A percentile compares a stretch with the other conserved stretches of the same genome.
Conservation (phyloP, 78 protist genomes). For the Protostelium mycophagum region DNA sequence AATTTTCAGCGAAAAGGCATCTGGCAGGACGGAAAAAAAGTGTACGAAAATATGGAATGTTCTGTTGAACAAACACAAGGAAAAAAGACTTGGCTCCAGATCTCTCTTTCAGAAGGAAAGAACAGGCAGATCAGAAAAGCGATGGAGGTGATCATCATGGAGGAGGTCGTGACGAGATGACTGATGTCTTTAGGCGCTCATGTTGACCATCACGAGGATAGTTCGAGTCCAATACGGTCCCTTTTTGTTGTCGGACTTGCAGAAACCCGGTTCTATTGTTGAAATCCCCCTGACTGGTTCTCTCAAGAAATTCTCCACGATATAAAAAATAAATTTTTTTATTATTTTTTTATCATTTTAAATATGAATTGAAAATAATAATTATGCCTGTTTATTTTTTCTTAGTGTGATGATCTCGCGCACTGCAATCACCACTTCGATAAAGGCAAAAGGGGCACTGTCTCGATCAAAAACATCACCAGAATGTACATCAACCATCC, state of each 20-base stretch:
- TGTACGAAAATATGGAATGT: neutral
- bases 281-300: neutral
- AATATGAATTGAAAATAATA: no score
- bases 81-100: neutral
- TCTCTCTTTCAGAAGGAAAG: neutral
- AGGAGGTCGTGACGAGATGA: neutral
- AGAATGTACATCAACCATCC: no score
- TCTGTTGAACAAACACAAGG: neutral
- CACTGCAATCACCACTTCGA: no score
- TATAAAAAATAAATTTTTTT: no score
- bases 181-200: neutral
- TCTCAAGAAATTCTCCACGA: neutral
- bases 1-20: neutral
- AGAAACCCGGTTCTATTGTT: neutral
- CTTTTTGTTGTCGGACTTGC: neutral
- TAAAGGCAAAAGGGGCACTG: no score
- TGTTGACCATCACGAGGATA: neutral
- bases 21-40: neutral
- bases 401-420: no score
- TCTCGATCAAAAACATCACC: no score
- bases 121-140: neutral
- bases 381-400: no score
- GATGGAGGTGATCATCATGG: neutral
- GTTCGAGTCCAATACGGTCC: neutral
- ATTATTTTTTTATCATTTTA: no score